A percentile compares a stretch with the other conserved stretches of the same genome.
phyloP scores from a whole-genome alignment of 169 alveolate genomes.

The Cryptosporidium ubiquitum region DNA sequence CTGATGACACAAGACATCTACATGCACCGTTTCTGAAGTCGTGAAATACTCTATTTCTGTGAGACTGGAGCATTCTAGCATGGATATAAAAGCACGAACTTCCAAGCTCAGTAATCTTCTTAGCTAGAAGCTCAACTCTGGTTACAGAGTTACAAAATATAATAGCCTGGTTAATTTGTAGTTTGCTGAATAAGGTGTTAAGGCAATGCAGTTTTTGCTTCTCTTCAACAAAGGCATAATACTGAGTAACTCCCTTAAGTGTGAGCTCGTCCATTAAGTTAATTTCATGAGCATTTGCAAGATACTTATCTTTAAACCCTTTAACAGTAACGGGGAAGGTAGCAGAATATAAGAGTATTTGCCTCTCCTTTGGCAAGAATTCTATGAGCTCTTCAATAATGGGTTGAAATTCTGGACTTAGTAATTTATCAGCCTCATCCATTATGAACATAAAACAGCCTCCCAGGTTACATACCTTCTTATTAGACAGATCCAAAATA shows the following conservation, averaged over 20 bases:
- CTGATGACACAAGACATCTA: constrained; percentile 91
- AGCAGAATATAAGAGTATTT: constrained; percentile 97
- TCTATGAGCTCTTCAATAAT: constrained; percentile 94
- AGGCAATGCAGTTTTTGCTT: constrained; percentile 97
- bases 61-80: constrained; percentile 96
- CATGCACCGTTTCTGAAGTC: constrained; percentile 98
- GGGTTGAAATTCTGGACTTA: constrained; percentile 97
- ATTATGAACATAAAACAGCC: constrained; percentile 92
- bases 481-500: constrained; percentile 94
- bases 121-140: constrained; percentile 98
- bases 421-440: constrained; percentile 99
- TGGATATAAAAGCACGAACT: constrained; percentile 98
- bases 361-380: constrained; percentile 92
- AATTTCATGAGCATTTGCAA: constrained; percentile 96
- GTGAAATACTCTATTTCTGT: constrained; percentile 96
- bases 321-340: constrained; percentile 98
- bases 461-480: constrained; percentile 91
- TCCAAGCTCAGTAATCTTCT: constrained; percentile 98
- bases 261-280: constrained; percentile 99
- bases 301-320: constrained; percentile 93
- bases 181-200: constrained; percentile 94
- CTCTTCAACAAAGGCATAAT: constrained; percentile 97
- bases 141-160: constrained; percentile 98
- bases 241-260: constrained; percentile 98
- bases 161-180: constrained; percentile 98